Conservation (phyloP, 1,139 yeast genomes). For the Entelexis sorbosivorans region DNA sequence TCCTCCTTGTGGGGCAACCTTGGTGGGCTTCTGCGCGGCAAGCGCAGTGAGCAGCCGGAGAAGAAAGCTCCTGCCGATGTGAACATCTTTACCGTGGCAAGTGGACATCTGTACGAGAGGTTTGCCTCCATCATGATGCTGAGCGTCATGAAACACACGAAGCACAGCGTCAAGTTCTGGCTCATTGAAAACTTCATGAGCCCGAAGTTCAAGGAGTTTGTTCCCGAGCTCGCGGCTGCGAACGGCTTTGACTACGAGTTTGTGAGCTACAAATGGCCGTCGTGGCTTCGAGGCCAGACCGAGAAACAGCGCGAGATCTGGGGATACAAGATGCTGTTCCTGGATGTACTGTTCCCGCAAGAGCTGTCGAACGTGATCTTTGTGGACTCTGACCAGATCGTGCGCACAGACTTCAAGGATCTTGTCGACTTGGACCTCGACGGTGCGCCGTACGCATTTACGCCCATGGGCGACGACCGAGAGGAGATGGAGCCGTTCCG, state of each 20-base stretch:
- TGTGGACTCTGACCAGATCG: slow-evolving; percentile 77
- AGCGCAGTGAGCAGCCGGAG: neutral
- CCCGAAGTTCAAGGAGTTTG: slow-evolving; percentile 47
- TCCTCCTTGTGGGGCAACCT: slow-evolving; percentile 2
- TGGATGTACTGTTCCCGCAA: slow-evolving; percentile 80
- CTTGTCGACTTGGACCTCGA: slow-evolving; percentile 53
- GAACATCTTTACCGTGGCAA: slow-evolving; percentile 73
- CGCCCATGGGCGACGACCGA: slow-evolving; percentile 81
- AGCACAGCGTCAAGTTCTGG: slow-evolving; percentile 71
- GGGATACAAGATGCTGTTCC: slow-evolving; percentile 77
- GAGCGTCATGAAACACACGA: slow-evolving; percentile 55
- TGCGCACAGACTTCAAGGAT: slow-evolving; percentile 61
- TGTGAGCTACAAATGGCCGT: slow-evolving; percentile 82
- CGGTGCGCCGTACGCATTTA: slow-evolving; percentile 74
- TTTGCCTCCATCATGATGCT: slow-evolving; percentile 66
- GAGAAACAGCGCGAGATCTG: slow-evolving; percentile 71
- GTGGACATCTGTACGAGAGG: slow-evolving; percentile 69
- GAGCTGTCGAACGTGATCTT: slow-evolving; percentile 64
- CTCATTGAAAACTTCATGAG: slow-evolving; percentile 69
- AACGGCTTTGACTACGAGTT: slow-evolving; percentile 58
- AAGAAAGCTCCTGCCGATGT: slow-evolving; percentile 42
- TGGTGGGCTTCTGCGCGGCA: neutral
- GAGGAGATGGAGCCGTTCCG: slow-evolving; percentile 73
- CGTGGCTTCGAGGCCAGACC: slow-evolving; percentile 68
- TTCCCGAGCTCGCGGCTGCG: slow-evolving; percentile 52